Evolutionary conservation across 2,329 filamentous ascomycete genomes (phyloP).

Genomic region (Fusarium foetens): DNA sequence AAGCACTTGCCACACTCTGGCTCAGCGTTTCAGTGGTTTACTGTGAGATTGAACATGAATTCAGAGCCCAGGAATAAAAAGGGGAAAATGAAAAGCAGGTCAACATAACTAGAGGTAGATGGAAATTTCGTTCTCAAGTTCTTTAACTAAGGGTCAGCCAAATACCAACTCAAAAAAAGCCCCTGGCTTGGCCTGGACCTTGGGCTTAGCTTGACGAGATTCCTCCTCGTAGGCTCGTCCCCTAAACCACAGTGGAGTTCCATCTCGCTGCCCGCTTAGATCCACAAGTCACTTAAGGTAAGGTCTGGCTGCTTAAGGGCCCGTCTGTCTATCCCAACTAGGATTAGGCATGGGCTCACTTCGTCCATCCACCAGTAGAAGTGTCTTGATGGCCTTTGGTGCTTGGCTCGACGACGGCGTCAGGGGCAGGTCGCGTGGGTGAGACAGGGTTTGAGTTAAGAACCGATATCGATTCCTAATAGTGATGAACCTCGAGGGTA

Average conservation of each 20-base stretch:
- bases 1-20: constrained; percentile 32
- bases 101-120: neutral
- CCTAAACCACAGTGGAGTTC: constrained; percentile 38
- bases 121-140: constrained; percentile 2
- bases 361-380: constrained; percentile 36
- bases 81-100: neutral
- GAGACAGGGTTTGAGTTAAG: constrained; percentile 32
- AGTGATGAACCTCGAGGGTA: constrained; percentile 1
- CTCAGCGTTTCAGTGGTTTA: constrained; percentile 12
- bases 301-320: constrained; percentile 12
- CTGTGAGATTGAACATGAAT: neutral
- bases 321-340: constrained; percentile 24
- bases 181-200: constrained; percentile 21
- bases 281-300: constrained; percentile 32
- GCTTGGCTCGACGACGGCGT: constrained; percentile 32
- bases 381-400: constrained; percentile 33
- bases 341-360: constrained; percentile 24
- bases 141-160: constrained; percentile 3
- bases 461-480: constrained; percentile 7
- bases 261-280: constrained; percentile 28
- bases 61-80: neutral
- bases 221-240: constrained; percentile 7
- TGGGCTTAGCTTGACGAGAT: constrained; percentile 14
- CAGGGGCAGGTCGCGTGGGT: constrained; percentile 42
- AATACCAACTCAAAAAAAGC: constrained; percentile 14